Evolutionary conservation across 176 grass and related monocot species (phyloP).

Genomic region (Calamus simplicifolius): DNA sequence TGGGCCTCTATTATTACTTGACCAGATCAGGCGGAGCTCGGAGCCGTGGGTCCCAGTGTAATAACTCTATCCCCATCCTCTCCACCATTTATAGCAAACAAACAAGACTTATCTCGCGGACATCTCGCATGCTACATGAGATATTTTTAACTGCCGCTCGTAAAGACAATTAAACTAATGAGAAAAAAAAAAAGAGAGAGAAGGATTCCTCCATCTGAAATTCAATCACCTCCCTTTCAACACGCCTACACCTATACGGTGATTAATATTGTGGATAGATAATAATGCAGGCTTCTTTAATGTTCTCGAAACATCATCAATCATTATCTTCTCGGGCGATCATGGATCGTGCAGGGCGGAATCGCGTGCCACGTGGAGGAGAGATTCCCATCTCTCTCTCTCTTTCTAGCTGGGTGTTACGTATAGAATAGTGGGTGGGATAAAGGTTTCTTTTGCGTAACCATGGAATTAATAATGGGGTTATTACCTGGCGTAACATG

Average conservation of each 20-base stretch:
- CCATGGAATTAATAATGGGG: slow-evolving; percentile 13
- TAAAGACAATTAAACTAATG: no score
- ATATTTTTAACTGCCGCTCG: no score
- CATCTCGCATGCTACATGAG: no score
- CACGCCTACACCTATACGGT: no score
- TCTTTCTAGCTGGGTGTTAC: not conserved
- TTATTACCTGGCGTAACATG: slow-evolving; percentile 25
- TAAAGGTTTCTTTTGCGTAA: slow-evolving; percentile 7
- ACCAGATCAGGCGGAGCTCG: slow-evolving; percentile 3
- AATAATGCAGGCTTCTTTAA: slow-evolving; percentile 12
- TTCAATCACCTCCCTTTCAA: no score
- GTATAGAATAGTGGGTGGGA: no score
- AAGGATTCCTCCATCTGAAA: no score
- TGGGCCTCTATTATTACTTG: slow-evolving; percentile 12
- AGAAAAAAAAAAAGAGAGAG: not conserved
- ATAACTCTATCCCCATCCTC: slow-evolving; percentile 9
- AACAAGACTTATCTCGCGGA: not conserved
- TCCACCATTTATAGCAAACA: not conserved
- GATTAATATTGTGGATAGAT: no score
- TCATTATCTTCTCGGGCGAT: slow-evolving; percentile 50
- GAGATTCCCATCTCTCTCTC: not conserved
- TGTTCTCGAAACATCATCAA: slow-evolving; percentile 48
- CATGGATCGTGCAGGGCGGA: slow-evolving; percentile 43
- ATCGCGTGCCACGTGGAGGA: slow-evolving; percentile 65
- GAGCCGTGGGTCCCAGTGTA: slow-evolving; percentile 4